These are phyloP conservation scores for Suillus americanus DNA, from an alignment of 768 basidiomycete genomes.

Conservation along the genomic window DNA sequence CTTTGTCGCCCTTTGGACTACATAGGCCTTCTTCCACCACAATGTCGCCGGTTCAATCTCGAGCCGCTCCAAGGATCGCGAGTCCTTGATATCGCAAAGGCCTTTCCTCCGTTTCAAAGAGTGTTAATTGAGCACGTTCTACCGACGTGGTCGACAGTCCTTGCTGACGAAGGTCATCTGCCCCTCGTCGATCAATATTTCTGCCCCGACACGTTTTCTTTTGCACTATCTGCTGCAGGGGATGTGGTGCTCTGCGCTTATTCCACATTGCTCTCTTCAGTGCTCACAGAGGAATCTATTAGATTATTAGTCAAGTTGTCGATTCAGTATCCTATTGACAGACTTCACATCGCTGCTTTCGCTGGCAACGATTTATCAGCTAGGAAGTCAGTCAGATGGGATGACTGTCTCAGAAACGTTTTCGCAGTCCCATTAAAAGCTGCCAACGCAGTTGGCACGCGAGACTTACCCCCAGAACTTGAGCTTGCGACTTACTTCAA, in stretches of 20 bases:
- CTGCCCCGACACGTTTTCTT: constrained; percentile 62
- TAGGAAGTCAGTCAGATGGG: constrained; percentile 56
- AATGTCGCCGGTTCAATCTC: constrained; percentile 44
- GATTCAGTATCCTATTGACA: constrained; percentile 65
- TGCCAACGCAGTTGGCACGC: constrained; percentile 63
- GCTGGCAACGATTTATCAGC: constrained; percentile 17
- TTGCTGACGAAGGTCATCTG: constrained; percentile 49
- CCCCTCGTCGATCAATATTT: constrained; percentile 68
- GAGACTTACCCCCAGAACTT: constrained; percentile 46
- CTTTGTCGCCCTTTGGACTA: constrained; percentile 58
- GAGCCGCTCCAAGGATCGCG: constrained; percentile 31
- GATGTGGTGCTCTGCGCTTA: constrained; percentile 61
- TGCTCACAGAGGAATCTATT: constrained; percentile 50
- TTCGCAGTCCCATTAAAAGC: constrained; percentile 74
- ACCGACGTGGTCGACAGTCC: constrained; percentile 63
- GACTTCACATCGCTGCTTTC: constrained; percentile 57
- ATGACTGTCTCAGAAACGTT: constrained; percentile 67
- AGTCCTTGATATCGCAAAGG: constrained; percentile 25
- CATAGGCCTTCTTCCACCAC: constrained; percentile 60
- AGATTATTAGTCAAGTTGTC: constrained; percentile 54
- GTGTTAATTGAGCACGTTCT: constrained; percentile 61
- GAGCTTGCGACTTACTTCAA: constrained; percentile 59
- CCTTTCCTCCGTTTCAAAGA: constrained; percentile 60
- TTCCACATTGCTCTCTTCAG: constrained; percentile 55
- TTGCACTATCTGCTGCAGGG: constrained; percentile 48